Base-by-base conservation (phyloP, 495 filamentous ascomycete genomes). In the Daldinia concentrica region DNA sequence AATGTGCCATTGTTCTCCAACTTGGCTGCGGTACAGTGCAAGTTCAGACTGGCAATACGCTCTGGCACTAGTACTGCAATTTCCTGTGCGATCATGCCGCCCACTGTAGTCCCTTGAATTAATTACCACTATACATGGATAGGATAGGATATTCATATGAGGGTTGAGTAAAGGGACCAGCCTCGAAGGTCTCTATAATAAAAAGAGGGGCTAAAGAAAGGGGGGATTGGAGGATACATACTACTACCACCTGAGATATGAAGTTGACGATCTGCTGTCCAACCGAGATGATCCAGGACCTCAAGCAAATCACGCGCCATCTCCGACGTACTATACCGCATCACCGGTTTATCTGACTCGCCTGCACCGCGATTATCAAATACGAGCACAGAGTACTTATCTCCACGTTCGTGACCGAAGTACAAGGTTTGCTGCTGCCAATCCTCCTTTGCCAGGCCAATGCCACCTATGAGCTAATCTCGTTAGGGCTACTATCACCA, bases 81-180 rank as follows among this genome's bases (percentile, higher is more conserved):
- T 79, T 93, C 90, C 77, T 92, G 91, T 5, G 88, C 86, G 67
- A 93, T 92, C 91, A 92, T 92, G 59, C 91, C 91, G 50, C 91
- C 91, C 89, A 93, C 67, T 69, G 15, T 2, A n/a, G 19, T 14
- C 6, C 2, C n/a, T 52, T 27, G 12, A 52, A 11, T 52, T 22
- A 29, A 29, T 14, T 9, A 29, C 41, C 15, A 9, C 3, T 19
- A 17, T 45, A 29, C 7, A 9, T 51, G 1, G 3, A 51, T 43
- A 19, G 7, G n/a, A 29, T 4, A 17, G 0, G n/a, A 32, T 37
- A 29, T 17, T 41, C 8, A 32, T 34, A 17, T 30, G n/a, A 22
- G 6, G 6, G 17, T 24, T 24, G 17, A 22, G 43, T 19, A 48
- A 11, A 11, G 8, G 43, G n/a, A 8, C 43, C 5, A 9, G 17